Percentiles rank a stretch among this genome's conserved stretches.
Evolutionary conservation across 257 asterid species (phyloP).

Genomic region (Solanum peruvianum): DNA sequence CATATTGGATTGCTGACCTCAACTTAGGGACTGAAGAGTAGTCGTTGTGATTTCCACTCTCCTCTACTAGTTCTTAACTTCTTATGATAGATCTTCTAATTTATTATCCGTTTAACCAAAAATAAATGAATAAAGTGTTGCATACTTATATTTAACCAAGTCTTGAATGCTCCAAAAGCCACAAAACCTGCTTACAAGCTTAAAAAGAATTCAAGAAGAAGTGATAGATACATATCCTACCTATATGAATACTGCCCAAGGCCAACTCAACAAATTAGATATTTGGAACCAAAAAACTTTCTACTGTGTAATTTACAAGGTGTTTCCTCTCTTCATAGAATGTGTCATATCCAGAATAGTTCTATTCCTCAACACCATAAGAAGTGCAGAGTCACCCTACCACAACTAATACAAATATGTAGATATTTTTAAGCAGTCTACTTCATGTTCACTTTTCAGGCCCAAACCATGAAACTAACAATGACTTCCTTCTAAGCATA

Average conservation of each 20-base stretch:
- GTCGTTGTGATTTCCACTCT: background rate
- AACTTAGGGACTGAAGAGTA: background rate
- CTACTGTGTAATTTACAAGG: background rate
- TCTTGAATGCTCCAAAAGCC: background rate
- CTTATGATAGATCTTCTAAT: background rate
- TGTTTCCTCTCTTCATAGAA: background rate
- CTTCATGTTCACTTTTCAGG: background rate
- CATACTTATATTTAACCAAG: background rate
- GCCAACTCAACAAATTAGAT: background rate
- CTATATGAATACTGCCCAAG: background rate
- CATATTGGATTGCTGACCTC: background rate
- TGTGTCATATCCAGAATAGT: background rate
- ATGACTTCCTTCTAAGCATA: background rate
- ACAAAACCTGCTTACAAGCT: background rate
- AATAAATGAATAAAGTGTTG: background rate
- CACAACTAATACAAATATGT: background rate
- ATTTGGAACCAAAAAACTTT: background rate
- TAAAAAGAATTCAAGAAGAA: background rate
- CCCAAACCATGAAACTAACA: background rate
- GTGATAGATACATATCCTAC: background rate
- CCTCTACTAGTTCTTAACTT: background rate
- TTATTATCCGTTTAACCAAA: background rate
- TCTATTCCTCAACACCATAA: background rate
- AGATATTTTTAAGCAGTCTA: background rate
- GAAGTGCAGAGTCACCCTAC: background rate